A percentile compares a stretch with the other conserved stretches of the same genome.
Conservation (phyloP, 2,329 filamentous ascomycete species). For the Aphanocladium album region DNA sequence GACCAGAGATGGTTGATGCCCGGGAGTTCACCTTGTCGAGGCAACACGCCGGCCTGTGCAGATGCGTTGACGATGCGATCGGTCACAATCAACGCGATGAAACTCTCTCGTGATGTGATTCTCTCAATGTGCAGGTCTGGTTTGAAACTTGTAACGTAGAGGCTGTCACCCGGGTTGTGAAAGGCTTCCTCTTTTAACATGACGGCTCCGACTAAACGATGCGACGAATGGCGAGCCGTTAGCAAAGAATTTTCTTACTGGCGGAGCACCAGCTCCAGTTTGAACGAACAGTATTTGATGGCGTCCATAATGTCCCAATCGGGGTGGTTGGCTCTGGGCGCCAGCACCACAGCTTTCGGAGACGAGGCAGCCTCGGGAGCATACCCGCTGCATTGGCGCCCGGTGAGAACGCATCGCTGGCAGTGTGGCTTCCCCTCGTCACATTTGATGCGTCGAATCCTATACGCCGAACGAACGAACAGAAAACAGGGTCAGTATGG, state of each 20-base stretch:
- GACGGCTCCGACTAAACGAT: slow-evolving; percentile 1
- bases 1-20: slow-evolving; percentile 10
- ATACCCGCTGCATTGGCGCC: slow-evolving; percentile 10
- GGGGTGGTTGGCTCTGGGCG: not conserved
- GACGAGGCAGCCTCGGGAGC: not conserved
- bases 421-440: slow-evolving; percentile 13
- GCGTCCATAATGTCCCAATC: slow-evolving; percentile 11
- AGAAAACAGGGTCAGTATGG: not conserved
- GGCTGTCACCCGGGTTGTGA: slow-evolving; percentile 1
- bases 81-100: slow-evolving; percentile 3
- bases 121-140: not conserved
- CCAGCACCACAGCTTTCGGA: not conserved
- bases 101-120: not conserved
- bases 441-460: slow-evolving; percentile 11
- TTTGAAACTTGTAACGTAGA: slow-evolving; percentile 1
- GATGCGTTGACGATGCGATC: slow-evolving; percentile 12
- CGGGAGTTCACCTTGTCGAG: slow-evolving; percentile 3
- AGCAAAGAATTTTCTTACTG: not conserved
- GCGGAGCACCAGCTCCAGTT: not conserved
- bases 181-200: slow-evolving; percentile 10
- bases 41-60: not conserved
- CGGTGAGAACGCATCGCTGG: slow-evolving; percentile 9
- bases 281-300: slow-evolving; percentile 12
- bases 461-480: not conserved
- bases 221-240: not conserved